A percentile compares a stretch with the other conserved stretches of the same genome.
phyloP scores from a whole-genome alignment of 345 rosid species.

The Mallotus nudiflorus region DNA sequence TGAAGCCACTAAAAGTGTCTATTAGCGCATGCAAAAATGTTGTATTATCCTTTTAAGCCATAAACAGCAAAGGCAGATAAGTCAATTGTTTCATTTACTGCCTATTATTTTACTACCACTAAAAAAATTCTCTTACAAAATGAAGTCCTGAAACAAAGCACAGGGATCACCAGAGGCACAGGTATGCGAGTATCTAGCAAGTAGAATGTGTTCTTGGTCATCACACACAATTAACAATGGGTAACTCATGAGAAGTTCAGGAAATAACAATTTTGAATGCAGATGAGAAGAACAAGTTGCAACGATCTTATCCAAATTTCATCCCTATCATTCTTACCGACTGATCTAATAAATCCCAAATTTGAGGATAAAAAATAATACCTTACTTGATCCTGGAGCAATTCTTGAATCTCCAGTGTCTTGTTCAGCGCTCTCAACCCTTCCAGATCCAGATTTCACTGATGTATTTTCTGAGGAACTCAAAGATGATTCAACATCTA shows the following conservation, averaged over 20 bases:
- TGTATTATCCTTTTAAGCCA: background rate
- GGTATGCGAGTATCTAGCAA: background rate
- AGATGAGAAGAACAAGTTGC: too few species aligned
- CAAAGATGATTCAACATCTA: constrained; percentile 75
- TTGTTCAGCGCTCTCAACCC: constrained; percentile 46
- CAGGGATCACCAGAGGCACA: background rate
- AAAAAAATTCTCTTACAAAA: background rate
- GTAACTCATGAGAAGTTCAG: background rate
- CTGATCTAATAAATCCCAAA: background rate
- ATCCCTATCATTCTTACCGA: background rate
- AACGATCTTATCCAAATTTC: background rate
- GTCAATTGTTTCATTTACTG: background rate
- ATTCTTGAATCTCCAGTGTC: constrained; percentile 74
- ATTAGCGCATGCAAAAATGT: background rate
- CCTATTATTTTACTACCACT: background rate
- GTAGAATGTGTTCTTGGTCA: background rate
- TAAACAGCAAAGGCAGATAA: background rate
- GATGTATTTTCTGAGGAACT: constrained; percentile 57
- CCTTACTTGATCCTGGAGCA: constrained; percentile 50
- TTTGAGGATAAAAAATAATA: constrained; percentile 22
- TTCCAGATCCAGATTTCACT: constrained; percentile 48
- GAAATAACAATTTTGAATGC: background rate
- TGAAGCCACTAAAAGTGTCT: background rate
- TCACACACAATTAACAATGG: background rate
- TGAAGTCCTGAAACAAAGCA: background rate